Base-by-base conservation (phyloP, 345 rosid species). In the Abelmoschus esculentus region DNA sequence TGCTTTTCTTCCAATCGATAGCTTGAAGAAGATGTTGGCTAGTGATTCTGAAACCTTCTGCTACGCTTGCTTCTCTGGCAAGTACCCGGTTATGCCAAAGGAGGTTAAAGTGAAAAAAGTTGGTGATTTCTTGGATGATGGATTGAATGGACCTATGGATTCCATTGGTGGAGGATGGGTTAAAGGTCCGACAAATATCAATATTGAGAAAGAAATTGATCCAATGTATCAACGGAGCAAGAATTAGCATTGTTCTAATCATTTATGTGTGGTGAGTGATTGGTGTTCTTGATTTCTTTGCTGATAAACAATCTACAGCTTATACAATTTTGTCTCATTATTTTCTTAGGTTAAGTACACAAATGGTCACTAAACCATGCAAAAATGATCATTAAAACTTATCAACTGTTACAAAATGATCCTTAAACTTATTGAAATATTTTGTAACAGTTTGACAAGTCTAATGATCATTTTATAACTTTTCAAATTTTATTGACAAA, bases 101-200 rank as follows among this genome's bases (percentile, higher is more conserved):
- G 98, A 89, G 67, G 56, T 74, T 42, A 90, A 87, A 79, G 95
- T 87, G 76, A 90, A 93, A 78, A 73, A 87, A 72, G 83, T 86
- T 1, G 98, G 98, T 12, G 97, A 91, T 69, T 91, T 86, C 26
- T 49, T 91, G 69, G 98, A 93, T 55, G 98, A 91, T 63, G 98
- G 98, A 19, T 76, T 90, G 49, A 83, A 73, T 76, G 95, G 92
- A 62, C 81, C 85, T 59, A 63, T 89, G 0, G 87, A 86, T 2
- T 79, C 83, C 70, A 83, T 93, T 17, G 87, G 89, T 74, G 91
- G 86, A 31, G 96, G 87, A 32, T 93, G 96, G 89, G 87, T 93
- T 77, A 82, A 83, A 62, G 84, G 77, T 1, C 80, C 87, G 9
- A 61, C 1, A 69, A 73, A 18, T 42, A 64, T 29, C 6, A 71